Conservation (phyloP, 1,139 yeast genomes). For the Geotrichum candidum region DNA sequence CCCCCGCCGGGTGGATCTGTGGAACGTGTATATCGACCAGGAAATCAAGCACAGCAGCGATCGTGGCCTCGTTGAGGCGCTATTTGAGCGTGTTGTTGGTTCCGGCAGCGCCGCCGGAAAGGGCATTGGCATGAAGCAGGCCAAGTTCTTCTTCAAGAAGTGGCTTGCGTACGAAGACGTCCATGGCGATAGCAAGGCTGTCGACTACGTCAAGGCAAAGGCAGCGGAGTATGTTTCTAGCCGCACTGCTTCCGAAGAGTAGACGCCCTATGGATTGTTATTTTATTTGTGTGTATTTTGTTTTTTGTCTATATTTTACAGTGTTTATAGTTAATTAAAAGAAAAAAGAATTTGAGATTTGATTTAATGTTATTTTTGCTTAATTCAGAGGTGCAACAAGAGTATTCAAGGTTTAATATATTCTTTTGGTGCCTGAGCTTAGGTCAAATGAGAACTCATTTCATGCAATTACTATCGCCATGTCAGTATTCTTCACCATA, state of each 20-base stretch:
- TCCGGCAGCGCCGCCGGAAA: slow-evolving; percentile 11
- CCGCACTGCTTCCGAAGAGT: slow-evolving; percentile 1
- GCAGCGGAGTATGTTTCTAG: slow-evolving; percentile 69
- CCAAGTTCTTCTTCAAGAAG: slow-evolving; percentile 88
- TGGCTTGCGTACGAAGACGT: slow-evolving; percentile 81
- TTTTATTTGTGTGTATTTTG: not conserved
- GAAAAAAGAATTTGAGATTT: not conserved
- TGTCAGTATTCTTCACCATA: too few species aligned
- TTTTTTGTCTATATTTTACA: not conserved
- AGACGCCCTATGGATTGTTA: not conserved
- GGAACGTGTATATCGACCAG: slow-evolving; percentile 93
- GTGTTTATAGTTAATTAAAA: not conserved
- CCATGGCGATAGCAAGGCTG: slow-evolving; percentile 59
- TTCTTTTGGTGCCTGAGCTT: too few species aligned
- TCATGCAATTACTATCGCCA: too few species aligned
- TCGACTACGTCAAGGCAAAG: slow-evolving; percentile 83
- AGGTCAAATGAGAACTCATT: too few species aligned
- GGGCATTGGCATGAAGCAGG: slow-evolving; percentile 62
- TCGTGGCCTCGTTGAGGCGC: slow-evolving; percentile 54
- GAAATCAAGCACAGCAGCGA: slow-evolving; percentile 66
- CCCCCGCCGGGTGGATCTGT: slow-evolving; percentile 85
- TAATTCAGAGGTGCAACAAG: too few species aligned
- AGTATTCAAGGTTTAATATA: too few species aligned
- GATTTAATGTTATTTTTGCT: not conserved
- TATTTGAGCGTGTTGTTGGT: slow-evolving; percentile 60